Percentiles rank a stretch among this genome's conserved stretches.
Conservation (phyloP, 2,329 filamentous ascomycete species). For the Truncatella angustata region DNA sequence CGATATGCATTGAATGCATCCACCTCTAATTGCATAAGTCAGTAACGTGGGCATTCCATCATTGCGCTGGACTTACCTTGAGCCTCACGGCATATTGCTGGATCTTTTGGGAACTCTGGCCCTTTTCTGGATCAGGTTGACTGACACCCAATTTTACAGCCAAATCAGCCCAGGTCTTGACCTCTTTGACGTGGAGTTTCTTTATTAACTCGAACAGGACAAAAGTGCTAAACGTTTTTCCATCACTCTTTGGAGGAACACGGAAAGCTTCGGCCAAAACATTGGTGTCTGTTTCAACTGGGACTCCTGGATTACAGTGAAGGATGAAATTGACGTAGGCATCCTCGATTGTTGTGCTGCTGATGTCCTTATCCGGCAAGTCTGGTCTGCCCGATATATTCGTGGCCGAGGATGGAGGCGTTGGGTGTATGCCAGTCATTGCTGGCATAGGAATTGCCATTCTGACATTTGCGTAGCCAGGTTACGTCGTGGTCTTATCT, state of each 20-base stretch:
- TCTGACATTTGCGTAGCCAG: background rate
- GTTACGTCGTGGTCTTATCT: background rate
- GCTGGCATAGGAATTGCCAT: background rate
- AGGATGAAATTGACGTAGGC: constrained; percentile 84
- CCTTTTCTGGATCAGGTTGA: constrained; percentile 75
- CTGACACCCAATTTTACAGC: constrained; percentile 87
- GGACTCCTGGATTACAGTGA: constrained; percentile 83
- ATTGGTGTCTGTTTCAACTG: constrained; percentile 65
- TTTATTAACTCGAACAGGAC: constrained; percentile 74
- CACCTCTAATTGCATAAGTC: constrained; percentile 57
- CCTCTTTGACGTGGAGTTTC: constrained; percentile 75
- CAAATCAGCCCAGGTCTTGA: constrained; percentile 91
- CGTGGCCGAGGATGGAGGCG: constrained; percentile 23
- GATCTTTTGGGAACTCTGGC: constrained; percentile 88
- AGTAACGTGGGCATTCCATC: background rate
- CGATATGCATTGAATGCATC: constrained; percentile 96
- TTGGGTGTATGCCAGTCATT: constrained; percentile 13
- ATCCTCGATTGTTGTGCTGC: constrained; percentile 70
- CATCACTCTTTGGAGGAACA: constrained; percentile 79
- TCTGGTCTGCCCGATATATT: constrained; percentile 28
- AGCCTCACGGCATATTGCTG: constrained; percentile 91
- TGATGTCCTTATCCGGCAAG: constrained; percentile 68
- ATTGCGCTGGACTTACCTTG: constrained; percentile 58
- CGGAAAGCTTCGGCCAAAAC: constrained; percentile 75
- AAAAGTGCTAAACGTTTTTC: constrained; percentile 80